A percentile compares a stretch with the other conserved stretches of the same genome.
Evolutionary conservation across 768 basidiomycete genomes (phyloP).

Genomic region (Rhizopogon salebrosus): DNA sequence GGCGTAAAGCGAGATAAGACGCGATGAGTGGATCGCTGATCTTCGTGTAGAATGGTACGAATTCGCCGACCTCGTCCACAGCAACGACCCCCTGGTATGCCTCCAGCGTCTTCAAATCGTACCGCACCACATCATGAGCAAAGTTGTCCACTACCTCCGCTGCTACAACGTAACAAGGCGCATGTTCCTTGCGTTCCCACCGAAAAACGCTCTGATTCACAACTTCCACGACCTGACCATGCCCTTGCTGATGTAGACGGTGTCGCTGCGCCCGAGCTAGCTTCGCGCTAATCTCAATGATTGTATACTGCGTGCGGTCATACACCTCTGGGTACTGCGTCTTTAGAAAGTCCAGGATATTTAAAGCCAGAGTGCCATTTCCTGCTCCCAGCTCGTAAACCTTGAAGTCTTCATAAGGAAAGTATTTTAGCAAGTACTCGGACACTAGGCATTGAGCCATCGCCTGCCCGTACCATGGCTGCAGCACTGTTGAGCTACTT

Average conservation of each 20-base stretch:
- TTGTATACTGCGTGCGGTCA: conserved; percentile 86
- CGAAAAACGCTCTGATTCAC: conserved; percentile 80
- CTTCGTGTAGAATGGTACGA: conserved; percentile 74
- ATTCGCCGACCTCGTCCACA: conserved; percentile 77
- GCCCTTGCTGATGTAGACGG: conserved; percentile 46
- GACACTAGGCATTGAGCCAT: conserved; percentile 85
- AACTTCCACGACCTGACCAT: conserved; percentile 50
- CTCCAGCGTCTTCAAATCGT: conserved; percentile 71
- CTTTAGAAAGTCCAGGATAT: conserved; percentile 79
- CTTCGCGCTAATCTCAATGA: conserved; percentile 88
- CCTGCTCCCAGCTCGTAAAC: conserved; percentile 98
- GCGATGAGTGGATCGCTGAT: conserved; percentile 81
- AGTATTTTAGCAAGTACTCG: conserved; percentile 91
- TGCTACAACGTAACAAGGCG: conserved; percentile 90
- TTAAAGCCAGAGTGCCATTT: conserved; percentile 89
- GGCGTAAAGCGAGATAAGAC: conserved; percentile 70
- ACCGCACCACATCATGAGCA: conserved; percentile 91
- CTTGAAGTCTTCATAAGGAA: conserved; percentile 92
- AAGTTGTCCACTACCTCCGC: conserved; percentile 99
- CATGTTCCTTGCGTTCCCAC: conserved; percentile 68
- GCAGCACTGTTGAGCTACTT: conserved; percentile 7
- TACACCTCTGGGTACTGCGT: conserved; percentile 86
- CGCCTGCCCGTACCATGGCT: conserved; percentile 95
- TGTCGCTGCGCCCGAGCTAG: conserved; percentile 68
- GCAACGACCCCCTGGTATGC: conserved; percentile 84